Evolutionary conservation across 1,284 basidiomycete genomes (phyloP).

Genomic region (Tilletia walkeri): DNA sequence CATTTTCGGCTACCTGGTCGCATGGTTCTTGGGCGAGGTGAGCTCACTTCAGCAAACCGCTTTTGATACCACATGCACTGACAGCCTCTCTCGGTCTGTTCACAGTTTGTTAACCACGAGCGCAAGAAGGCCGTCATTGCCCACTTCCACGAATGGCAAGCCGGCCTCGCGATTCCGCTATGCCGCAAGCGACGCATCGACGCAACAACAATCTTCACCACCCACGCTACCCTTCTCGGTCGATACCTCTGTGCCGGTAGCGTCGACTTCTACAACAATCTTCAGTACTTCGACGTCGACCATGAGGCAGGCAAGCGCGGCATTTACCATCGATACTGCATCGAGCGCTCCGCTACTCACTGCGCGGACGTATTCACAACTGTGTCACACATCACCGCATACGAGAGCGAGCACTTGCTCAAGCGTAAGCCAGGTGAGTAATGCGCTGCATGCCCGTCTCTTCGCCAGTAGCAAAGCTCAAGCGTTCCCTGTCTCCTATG

Average conservation of each 20-base stretch:
- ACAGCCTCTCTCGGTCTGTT: slow-evolving; percentile 24
- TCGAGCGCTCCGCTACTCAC: slow-evolving; percentile 89
- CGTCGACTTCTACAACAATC: slow-evolving; percentile 98
- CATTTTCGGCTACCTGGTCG: slow-evolving; percentile 94
- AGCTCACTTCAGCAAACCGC: slow-evolving; percentile 39
- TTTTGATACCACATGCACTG: slow-evolving; percentile 23
- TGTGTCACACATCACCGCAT: slow-evolving; percentile 87
- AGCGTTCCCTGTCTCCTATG: background rate
- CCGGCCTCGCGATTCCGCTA: slow-evolving; percentile 90
- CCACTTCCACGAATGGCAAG: slow-evolving; percentile 99
- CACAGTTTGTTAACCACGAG: slow-evolving; percentile 75
- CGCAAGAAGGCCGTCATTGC: slow-evolving; percentile 82
- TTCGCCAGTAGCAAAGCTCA: background rate
- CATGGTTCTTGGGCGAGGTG: slow-evolving; percentile 99
- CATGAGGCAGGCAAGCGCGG: slow-evolving; percentile 98
- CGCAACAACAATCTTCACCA: slow-evolving; percentile 90
- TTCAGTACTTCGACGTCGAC: slow-evolving; percentile 98
- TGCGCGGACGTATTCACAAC: slow-evolving; percentile 98
- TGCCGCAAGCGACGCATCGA: slow-evolving; percentile 95
- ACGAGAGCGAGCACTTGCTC: slow-evolving; percentile 90
- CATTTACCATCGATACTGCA: slow-evolving; percentile 87
- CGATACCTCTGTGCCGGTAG: slow-evolving; percentile 95
- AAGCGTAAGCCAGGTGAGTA: slow-evolving; percentile 72
- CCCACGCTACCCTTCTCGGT: slow-evolving; percentile 95
- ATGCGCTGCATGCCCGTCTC: no score